Evolutionary conservation across 1,284 basidiomycete genomes (phyloP).

Genomic region (Abortiporus biennis): DNA sequence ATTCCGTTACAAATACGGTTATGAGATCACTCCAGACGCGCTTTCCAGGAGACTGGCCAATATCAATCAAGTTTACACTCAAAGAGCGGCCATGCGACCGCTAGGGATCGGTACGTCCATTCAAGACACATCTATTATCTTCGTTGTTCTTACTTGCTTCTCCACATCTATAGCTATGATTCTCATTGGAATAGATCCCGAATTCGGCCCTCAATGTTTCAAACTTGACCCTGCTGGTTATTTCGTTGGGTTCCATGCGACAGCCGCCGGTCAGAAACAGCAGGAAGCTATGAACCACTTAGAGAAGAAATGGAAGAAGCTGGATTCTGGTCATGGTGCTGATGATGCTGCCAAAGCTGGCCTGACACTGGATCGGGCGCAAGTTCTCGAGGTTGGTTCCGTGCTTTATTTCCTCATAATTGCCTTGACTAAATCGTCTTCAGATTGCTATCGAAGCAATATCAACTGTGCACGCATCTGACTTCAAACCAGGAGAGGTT

Average conservation of each 20-base stretch:
- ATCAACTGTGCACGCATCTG: constrained; percentile 89
- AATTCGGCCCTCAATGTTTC: constrained; percentile 91
- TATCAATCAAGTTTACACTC: constrained; percentile 99
- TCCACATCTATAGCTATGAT: constrained; percentile 92
- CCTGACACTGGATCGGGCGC: constrained; percentile 54
- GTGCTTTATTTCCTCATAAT: constrained; percentile 1
- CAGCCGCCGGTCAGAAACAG: constrained; percentile 95
- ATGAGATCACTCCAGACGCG: constrained; percentile 95
- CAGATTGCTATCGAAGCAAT: constrained; percentile 95
- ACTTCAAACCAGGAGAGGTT: constrained; percentile 89
- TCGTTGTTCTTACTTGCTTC: too few relatives aligned
- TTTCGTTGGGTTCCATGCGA: constrained; percentile 97
- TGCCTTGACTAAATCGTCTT: constrained; percentile 1
- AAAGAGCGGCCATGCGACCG: constrained; percentile 95
- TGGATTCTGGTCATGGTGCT: constrained; percentile 70
- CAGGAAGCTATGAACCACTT: constrained; percentile 98
- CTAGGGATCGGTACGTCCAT: constrained; percentile 85
- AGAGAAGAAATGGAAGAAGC: constrained; percentile 99
- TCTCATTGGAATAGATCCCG: constrained; percentile 88
- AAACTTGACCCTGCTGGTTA: constrained; percentile 99
- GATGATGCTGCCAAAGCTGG: constrained; percentile 70
- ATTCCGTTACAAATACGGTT: constrained; percentile 96
- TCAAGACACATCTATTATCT: constrained; percentile 3
- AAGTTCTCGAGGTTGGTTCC: constrained; percentile 77
- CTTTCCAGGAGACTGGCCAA: constrained; percentile 94